A percentile compares a stretch with the other conserved stretches of the same genome.
Evolutionary conservation across 257 asterid species (phyloP).

Genomic region (Dorcoceras hygrometricum): DNA sequence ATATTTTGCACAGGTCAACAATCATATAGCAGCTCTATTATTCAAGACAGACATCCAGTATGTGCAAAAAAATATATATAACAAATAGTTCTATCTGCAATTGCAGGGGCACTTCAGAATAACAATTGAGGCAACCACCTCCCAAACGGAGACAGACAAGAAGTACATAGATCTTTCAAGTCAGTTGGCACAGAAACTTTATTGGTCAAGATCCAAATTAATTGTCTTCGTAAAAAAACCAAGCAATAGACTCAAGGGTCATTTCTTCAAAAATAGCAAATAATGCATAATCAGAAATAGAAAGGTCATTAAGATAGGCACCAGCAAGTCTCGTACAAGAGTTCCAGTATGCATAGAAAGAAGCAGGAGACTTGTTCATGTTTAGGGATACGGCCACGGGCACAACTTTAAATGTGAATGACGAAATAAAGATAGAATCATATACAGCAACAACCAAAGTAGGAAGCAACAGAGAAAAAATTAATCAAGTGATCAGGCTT

Average conservation of each 20-base stretch:
- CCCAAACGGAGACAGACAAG: slow-evolving; percentile 1
- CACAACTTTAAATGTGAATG: neutral
- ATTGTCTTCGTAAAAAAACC: slow-evolving; percentile 5
- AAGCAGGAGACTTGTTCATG: slow-evolving; percentile 18
- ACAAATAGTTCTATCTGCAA: neutral
- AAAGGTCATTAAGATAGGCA: slow-evolving; percentile 11
- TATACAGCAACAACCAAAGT: neutral
- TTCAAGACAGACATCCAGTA: slow-evolving; percentile 12
- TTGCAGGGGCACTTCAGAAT: slow-evolving; percentile 17
- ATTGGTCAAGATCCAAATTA: slow-evolving; percentile 8
- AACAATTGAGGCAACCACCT: slow-evolving; percentile 18
- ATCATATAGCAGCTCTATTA: slow-evolving; percentile 3
- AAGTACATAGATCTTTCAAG: slow-evolving; percentile 14
- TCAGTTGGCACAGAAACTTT: slow-evolving; percentile 10
- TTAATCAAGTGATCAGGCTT: neutral
- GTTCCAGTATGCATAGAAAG: slow-evolving; percentile 14
- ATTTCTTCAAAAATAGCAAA: neutral
- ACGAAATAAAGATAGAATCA: slow-evolving; percentile 17
- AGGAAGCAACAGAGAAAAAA: slow-evolving; percentile 14
- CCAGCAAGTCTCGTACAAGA: slow-evolving; percentile 13
- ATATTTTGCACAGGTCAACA: slow-evolving; percentile 10
- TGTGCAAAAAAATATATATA: neutral
- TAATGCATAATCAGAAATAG: slow-evolving; percentile 16
- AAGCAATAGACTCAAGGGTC: slow-evolving; percentile 15
- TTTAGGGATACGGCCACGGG: slow-evolving; percentile 3